phyloP scores from a whole-genome alignment of 2,329 filamentous ascomycete species.

The Trichoderma asperellum region DNA sequence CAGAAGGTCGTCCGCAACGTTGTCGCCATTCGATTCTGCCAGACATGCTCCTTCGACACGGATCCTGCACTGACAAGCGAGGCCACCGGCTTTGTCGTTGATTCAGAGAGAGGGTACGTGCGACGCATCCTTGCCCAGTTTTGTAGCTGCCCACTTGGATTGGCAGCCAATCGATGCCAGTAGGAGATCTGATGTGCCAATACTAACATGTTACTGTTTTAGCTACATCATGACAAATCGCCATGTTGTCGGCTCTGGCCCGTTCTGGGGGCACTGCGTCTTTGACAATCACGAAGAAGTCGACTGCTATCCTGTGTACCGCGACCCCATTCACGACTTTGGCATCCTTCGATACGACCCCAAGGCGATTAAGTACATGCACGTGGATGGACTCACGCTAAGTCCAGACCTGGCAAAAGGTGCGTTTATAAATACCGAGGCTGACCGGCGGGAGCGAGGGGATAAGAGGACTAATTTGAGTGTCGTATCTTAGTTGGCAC shows the following conservation, averaged over 20 bases:
- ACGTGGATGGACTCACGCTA: conserved; percentile 76
- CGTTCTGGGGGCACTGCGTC: conserved; percentile 97
- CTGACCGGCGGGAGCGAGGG: conserved; percentile 25
- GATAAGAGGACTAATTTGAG: not conserved
- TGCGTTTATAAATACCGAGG: conserved; percentile 38
- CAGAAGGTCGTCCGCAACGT: conserved; percentile 93
- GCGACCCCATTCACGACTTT: conserved; percentile 97
- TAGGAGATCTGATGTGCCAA: not conserved
- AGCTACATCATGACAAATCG: conserved; percentile 83
- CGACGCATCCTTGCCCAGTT: conserved; percentile 30
- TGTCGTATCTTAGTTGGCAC: conserved; percentile 65
- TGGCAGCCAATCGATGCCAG: not conserved
- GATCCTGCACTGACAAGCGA: conserved; percentile 91
- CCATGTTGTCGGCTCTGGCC: conserved; percentile 92
- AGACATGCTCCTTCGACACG: conserved; percentile 98
- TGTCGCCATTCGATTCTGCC: conserved; percentile 98
- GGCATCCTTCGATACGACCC: conserved; percentile 96
- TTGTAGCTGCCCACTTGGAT: not conserved
- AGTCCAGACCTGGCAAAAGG: conserved; percentile 81
- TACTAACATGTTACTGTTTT: conserved; percentile 1
- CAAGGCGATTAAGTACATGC: conserved; percentile 96
- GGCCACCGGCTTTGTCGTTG: conserved; percentile 96
- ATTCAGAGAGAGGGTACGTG: conserved; percentile 80
- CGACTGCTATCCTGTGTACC: conserved; percentile 94
- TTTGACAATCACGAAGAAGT: conserved; percentile 99